phyloP scores from a whole-genome alignment of 2,329 filamentous ascomycete genomes.

The Escovopsis sp. region DNA sequence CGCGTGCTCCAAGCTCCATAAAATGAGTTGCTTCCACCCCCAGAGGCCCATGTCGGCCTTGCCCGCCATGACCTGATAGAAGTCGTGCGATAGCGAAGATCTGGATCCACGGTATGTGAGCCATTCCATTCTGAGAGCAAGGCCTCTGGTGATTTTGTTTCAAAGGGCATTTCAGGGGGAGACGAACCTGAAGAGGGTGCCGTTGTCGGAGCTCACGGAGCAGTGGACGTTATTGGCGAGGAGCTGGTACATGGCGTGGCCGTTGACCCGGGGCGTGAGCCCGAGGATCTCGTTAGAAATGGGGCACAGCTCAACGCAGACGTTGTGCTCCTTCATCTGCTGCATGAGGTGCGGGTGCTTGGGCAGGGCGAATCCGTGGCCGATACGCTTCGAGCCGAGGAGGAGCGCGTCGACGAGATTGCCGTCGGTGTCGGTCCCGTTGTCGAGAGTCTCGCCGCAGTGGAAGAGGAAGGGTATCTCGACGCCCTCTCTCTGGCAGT shows the following conservation, averaged over 20 bases:
- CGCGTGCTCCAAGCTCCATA: slow-evolving; percentile 49
- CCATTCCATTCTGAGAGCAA: no score
- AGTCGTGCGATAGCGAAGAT: slow-evolving; percentile 59
- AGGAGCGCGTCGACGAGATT: slow-evolving; percentile 57
- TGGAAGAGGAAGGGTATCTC: slow-evolving; percentile 63
- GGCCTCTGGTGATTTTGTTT: no score
- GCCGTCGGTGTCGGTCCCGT: slow-evolving; percentile 47
- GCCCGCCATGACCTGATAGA: slow-evolving; percentile 62
- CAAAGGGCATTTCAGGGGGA: not conserved
- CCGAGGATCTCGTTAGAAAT: slow-evolving; percentile 66
- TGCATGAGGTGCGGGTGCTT: slow-evolving; percentile 53
- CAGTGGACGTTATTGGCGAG: slow-evolving; percentile 61
- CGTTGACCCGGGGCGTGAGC: slow-evolving; percentile 47
- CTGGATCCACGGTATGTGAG: slow-evolving; percentile 20
- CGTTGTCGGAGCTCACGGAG: slow-evolving; percentile 62
- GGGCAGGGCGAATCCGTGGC: slow-evolving; percentile 56
- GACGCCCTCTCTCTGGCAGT: slow-evolving; percentile 31
- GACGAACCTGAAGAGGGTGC: slow-evolving; percentile 51
- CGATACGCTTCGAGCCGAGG: slow-evolving; percentile 53
- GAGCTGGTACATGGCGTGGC: slow-evolving; percentile 53
- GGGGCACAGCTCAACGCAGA: slow-evolving; percentile 63
- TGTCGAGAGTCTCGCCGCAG: slow-evolving; percentile 59
- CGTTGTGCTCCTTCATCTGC: slow-evolving; percentile 44
- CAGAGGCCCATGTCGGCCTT: slow-evolving; percentile 50
- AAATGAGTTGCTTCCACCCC: slow-evolving; percentile 54